A percentile compares a stretch with the other conserved stretches of the same genome.
Conservation (phyloP, 805 yeast genomes). For the Cyberlindnera mrakii region DNA sequence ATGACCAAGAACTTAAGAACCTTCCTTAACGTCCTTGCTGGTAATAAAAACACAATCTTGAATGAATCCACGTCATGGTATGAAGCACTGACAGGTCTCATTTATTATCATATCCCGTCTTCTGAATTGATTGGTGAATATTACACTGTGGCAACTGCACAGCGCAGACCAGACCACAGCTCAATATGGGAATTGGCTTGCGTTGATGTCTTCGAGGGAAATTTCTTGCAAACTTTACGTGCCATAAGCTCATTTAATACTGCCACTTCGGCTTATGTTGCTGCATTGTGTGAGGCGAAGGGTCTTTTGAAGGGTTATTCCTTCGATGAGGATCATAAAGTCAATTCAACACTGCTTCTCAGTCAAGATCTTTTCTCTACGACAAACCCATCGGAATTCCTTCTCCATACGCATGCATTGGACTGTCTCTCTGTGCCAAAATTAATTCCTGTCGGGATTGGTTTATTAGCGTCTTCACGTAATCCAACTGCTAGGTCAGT, state of each 20-base stretch:
- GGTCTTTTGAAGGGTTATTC: slow-evolving; percentile 44
- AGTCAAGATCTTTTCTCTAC: slow-evolving; percentile 28
- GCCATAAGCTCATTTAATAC: slow-evolving; percentile 54
- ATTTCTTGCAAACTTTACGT: slow-evolving; percentile 50
- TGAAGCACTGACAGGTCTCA: slow-evolving; percentile 52
- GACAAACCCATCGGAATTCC: slow-evolving; percentile 44
- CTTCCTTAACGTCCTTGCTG: slow-evolving; percentile 29
- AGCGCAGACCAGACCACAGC: slow-evolving; percentile 31
- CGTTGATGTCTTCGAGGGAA: slow-evolving; percentile 48
- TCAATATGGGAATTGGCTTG: slow-evolving; percentile 52
- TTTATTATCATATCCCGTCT: slow-evolving; percentile 56
- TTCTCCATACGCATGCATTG: slow-evolving; percentile 49
- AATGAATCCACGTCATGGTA: slow-evolving; percentile 58
- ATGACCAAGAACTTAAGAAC: slow-evolving; percentile 25
- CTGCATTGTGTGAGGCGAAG: slow-evolving; percentile 58
- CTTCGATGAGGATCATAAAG: slow-evolving; percentile 20
- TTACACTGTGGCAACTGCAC: slow-evolving; percentile 28
- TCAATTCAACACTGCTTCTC: slow-evolving; percentile 6
- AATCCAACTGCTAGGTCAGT: slow-evolving; percentile 37
- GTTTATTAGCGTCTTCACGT: slow-evolving; percentile 46
- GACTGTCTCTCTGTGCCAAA: slow-evolving; percentile 45
- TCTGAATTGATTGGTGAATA: slow-evolving; percentile 36
- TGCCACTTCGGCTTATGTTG: slow-evolving; percentile 56
- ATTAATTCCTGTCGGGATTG: slow-evolving; percentile 65
- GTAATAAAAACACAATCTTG: slow-evolving; percentile 39